Percentiles rank a stretch among this genome's conserved stretches.
phyloP scores from a whole-genome alignment of 768 basidiomycete species.

The Pisolithus sp. region DNA sequence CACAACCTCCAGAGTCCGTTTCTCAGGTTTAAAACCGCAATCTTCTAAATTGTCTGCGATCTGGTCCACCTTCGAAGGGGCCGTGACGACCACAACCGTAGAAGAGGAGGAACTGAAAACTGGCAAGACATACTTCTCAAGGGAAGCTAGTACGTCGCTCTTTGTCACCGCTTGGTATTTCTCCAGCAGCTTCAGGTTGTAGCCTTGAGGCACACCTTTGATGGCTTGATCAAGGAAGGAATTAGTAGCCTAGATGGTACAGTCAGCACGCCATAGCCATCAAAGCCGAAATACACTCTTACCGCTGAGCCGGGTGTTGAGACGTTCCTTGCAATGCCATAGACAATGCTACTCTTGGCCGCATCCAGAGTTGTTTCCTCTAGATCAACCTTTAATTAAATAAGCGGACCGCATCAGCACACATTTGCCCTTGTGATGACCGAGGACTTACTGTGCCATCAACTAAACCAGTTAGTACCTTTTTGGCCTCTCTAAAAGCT shows the following conservation, averaged over 20 bases:
- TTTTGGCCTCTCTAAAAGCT: conserved; percentile 76
- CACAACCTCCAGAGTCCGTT: conserved; percentile 58
- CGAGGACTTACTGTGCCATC: conserved; percentile 64
- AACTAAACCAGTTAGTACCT: conserved; percentile 71
- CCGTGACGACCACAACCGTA: conserved; percentile 75
- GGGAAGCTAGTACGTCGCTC: conserved; percentile 62
- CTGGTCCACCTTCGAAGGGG: conserved; percentile 71
- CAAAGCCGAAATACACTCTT: conserved; percentile 23
- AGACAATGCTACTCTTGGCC: conserved; percentile 90
- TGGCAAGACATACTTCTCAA: conserved; percentile 75
- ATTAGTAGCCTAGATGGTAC: conserved; percentile 50
- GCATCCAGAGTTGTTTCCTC: conserved; percentile 80
- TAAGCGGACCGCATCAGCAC: conserved; percentile 1
- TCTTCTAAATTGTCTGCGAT: conserved; percentile 56
- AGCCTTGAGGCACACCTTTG: conserved; percentile 71
- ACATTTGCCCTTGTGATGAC: too few species aligned
- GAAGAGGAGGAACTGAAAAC: conserved; percentile 75
- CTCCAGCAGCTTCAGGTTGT: conserved; percentile 71
- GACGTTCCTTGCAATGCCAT: conserved; percentile 69
- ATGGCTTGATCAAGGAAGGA: conserved; percentile 90
- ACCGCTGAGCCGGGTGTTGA: conserved; percentile 87
- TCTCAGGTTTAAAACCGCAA: conserved; percentile 77
- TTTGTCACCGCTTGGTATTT: conserved; percentile 76
- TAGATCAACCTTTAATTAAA: conserved; percentile 55
- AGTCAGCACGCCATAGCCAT: conserved; percentile 7